Base-by-base conservation (phyloP, 2,329 filamentous ascomycete species). In the Thelonectria olida region DNA sequence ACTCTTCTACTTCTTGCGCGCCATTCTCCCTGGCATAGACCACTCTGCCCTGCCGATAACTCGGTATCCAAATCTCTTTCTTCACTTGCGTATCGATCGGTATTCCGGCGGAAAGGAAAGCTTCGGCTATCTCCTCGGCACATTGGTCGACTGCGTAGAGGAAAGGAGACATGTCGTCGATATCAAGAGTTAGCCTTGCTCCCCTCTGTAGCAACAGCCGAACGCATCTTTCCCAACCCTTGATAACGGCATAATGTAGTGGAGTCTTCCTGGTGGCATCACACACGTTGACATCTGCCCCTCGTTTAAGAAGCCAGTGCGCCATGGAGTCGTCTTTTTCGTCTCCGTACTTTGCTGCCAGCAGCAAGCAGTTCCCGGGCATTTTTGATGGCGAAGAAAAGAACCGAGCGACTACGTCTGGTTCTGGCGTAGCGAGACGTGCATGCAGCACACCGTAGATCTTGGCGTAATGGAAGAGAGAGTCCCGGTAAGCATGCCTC, bases 331-430 rank as follows among this genome's bases (percentile, higher is more conserved):
- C 52, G 31, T 23, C 41, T 36, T 45, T 27, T 45, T 27, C 52
- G 19, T 20, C 42, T 6, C 28, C 27, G 17, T 54, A 13, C 42
- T 54, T 45, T 54, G 41, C 41, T 19, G 25, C 39, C 27, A 54
- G 41, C 9, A 54, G 52, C 19, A 54, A 25, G 22, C 41, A 54
- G 23, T 54, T 47, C 34, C 41, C 13, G 41, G 42, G 52, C 52
- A 54, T 54, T 47, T 36, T 54, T 23, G 41, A 54, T 47, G 10
- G n/a, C 34, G 52, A 54, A 47, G 52, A 54, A 36, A 54, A 45
- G 15, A 54, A 47, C 31, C 28, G 52, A 54, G 25, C 27, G 27
- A 36, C 41, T 6, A 27, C 47, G 19, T 25, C 22, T 47, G 41
- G 28, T 13, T 54, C 41, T 10, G 52, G 20, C 38, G 47, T 39